Conservation (phyloP, 2,329 filamentous ascomycete species). For the Phyllachora maydis region DNA sequence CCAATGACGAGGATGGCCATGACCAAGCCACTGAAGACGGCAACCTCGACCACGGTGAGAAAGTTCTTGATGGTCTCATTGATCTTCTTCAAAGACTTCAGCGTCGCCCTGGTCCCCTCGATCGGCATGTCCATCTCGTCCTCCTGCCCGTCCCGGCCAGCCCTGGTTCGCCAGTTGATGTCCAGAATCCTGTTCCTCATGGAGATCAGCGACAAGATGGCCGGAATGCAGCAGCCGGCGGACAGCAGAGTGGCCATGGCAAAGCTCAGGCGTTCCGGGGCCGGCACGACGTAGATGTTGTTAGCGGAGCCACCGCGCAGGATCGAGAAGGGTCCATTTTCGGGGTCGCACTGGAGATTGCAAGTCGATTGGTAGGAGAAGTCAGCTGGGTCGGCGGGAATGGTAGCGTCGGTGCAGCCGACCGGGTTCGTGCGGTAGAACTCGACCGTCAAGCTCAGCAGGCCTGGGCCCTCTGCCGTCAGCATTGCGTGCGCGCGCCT, state of each 20-base stretch:
- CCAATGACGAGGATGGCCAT: constrained; percentile 38
- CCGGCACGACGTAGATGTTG: constrained; percentile 42
- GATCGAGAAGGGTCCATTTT: constrained; percentile 27
- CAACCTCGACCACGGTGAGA: constrained; percentile 32
- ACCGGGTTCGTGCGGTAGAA: too few species aligned
- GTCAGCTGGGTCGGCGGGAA: constrained; percentile 17
- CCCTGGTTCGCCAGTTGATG: constrained; percentile 32
- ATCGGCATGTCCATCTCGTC: constrained; percentile 17
- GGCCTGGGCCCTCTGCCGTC: too few species aligned
- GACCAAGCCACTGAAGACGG: constrained; percentile 35
- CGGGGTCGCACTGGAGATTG: constrained; percentile 21
- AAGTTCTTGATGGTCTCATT: constrained; percentile 33
- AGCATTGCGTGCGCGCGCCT: too few species aligned
- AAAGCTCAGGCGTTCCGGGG: constrained; percentile 32
- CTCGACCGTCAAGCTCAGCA: constrained; percentile 40
- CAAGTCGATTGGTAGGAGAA: constrained; percentile 28
- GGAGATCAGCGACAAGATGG: constrained; percentile 36
- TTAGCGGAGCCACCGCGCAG: constrained; percentile 32
- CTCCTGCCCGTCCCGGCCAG: constrained; percentile 13
- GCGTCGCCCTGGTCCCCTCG: constrained; percentile 29
- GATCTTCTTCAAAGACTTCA: constrained; percentile 26
- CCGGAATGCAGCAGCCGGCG: constrained; percentile 43
- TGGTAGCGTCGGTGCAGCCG: constrained; percentile 16
- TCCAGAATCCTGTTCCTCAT: constrained; percentile 45
- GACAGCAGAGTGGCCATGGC: constrained; percentile 37